phyloP scores from a whole-genome alignment of 176 grass and related monocot genomes.

The Zizania latifolia region DNA sequence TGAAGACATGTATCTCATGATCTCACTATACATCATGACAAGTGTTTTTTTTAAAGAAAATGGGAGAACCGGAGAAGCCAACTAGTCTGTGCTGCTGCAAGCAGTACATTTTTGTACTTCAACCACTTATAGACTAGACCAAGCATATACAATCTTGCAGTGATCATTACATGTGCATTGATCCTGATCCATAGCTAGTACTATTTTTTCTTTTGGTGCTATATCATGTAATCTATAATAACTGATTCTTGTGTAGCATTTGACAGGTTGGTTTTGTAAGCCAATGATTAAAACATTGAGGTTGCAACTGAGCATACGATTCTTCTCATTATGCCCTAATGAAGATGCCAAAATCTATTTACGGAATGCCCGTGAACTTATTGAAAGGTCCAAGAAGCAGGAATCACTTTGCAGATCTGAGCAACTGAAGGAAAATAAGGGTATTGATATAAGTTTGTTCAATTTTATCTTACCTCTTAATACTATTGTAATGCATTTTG shows the following conservation, averaged over 20 bases:
- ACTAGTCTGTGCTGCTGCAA: background rate
- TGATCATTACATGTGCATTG: background rate
- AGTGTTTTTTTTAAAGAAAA: background rate
- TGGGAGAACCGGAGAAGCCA: background rate
- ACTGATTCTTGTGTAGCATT: conserved; percentile 49
- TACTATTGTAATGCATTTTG: background rate
- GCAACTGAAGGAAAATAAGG: conserved; percentile 37
- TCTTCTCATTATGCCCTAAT: conserved; percentile 63
- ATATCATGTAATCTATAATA: conserved; percentile 19
- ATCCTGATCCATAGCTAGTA: background rate
- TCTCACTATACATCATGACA: background rate
- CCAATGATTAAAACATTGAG: conserved; percentile 62
- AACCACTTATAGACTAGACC: background rate
- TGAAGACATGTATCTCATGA: background rate
- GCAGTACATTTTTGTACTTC: background rate
- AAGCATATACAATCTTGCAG: background rate
- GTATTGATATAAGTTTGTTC: conserved; percentile 49
- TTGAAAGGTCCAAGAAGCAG: conserved; percentile 78
- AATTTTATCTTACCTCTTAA: conserved; percentile 5
- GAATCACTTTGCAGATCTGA: conserved; percentile 53
- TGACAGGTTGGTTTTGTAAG: conserved; percentile 83
- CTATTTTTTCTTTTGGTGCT: background rate
- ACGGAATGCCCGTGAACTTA: conserved; percentile 42
- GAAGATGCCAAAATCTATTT: conserved; percentile 41
- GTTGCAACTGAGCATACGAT: conserved; percentile 66